Conservation (phyloP, 225 moss, liverwort and hornwort genomes). For the Marchantia polymorpha region DNA sequence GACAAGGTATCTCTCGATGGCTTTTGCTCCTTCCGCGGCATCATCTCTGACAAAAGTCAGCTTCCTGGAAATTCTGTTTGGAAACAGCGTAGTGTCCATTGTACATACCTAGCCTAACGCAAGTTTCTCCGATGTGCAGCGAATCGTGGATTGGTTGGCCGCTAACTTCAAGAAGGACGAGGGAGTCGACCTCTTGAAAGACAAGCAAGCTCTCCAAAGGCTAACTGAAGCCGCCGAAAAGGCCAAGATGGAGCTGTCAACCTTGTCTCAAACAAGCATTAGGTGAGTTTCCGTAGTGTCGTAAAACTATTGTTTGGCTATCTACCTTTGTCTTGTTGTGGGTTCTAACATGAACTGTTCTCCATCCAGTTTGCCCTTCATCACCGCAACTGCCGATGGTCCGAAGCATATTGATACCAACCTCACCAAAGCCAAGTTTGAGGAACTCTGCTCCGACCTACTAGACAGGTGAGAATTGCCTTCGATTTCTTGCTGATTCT, state of each 20-base stretch:
- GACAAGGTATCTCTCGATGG: conserved; percentile 55
- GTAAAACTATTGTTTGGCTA: neutral
- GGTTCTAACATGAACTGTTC: neutral
- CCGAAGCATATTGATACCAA: conserved; percentile 90
- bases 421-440: conserved; percentile 78
- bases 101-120: neutral
- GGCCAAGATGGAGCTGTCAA: conserved; percentile 91
- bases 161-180: conserved; percentile 80
- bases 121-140: conserved; percentile 37
- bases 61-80: no score
- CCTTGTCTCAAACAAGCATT: conserved; percentile 79
- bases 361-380: conserved; percentile 74
- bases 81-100: neutral
- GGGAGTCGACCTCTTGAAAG: conserved; percentile 88
- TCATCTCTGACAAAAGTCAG: no score
- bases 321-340: neutral
- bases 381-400: conserved; percentile 88
- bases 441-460: conserved; percentile 88
- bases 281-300: conserved; percentile 41
- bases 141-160: conserved; percentile 86
- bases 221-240: conserved; percentile 90
- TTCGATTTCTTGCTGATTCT: neutral
- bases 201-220: conserved; percentile 90
- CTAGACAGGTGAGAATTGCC: conserved; percentile 52
- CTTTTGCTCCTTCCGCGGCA: neutral